Base-by-base conservation (phyloP, 352 stramenopile species). In the Phytophthora fragariaefolia region DNA sequence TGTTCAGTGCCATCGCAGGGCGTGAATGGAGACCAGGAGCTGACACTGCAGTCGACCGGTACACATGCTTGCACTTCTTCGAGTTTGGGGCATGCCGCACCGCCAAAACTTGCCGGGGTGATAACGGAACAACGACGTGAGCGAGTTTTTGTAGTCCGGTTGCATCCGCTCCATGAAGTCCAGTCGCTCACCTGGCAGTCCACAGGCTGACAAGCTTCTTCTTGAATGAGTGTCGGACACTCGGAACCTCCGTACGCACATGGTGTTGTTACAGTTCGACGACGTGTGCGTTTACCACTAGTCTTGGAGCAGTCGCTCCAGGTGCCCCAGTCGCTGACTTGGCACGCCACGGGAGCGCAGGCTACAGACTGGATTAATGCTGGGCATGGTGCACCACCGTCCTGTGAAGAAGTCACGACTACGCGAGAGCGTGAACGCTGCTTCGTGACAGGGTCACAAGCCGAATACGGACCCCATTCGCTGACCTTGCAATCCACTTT, bases 11-110 rank as follows among this genome's bases (percentile, higher is more conserved):
- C 46, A 17, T 78, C 72, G 40, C 84, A 93, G 4, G 63, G 47
- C 7, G 71, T 77, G 64, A 76, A 93, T 2, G 74, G 71, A n/a
- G 69, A 85, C 80, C 82, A 92, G 1, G 71, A 61, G 7, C 78
- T 69, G 3, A 84, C 58, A n/a, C 82, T 47, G 34, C 82, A 93
- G 54, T 90, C 81, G 0, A 63, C 38, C 1, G 63, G 66, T 6
- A 59, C 74, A 34, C 85, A 93, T 0, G 50, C 9, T 7, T 73
- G 42, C 0, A 58, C 67, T 38, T 90, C 76, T 12, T 62, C 59
- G 6, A 90, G 58, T 10, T 55, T 27, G 0, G 66, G 73, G 34
- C 83, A 91, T 13, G 54, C 40, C 1, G 62, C 30, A 17, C 82
- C 80, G 10, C 74, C 74, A 24, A 76, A 84, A 18, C 58, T 46